Percentiles rank a stretch among this genome's conserved stretches.
Conservation (phyloP, 2,329 filamentous ascomycete genomes). For the Pleurostoma richardsiae region DNA sequence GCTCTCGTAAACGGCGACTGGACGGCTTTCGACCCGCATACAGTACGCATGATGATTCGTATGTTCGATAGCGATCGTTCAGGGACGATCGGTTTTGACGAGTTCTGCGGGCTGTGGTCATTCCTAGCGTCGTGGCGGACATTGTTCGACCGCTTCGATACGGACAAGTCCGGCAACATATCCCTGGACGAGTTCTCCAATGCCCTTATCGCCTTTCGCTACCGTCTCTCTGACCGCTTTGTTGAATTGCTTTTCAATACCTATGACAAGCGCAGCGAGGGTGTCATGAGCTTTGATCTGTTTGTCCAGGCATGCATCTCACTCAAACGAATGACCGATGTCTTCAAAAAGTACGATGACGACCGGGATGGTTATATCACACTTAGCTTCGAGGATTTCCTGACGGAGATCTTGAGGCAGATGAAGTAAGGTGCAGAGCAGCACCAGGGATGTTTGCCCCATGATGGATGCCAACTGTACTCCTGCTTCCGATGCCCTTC, state of each 20-base stretch:
- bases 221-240: constrained; percentile 80
- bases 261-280: constrained; percentile 72
- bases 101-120: constrained; percentile 95
- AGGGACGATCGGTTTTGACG: constrained; percentile 87
- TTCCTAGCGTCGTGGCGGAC: constrained; percentile 92
- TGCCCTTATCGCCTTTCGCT: constrained; percentile 88
- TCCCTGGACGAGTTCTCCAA: constrained; percentile 82
- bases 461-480: too few species aligned
- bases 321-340: constrained; percentile 97
- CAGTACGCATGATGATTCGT: constrained; percentile 97
- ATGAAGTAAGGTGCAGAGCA: constrained; percentile 35
- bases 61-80: constrained; percentile 96
- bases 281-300: constrained; percentile 83
- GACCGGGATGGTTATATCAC: constrained; percentile 93
- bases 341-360: constrained; percentile 98
- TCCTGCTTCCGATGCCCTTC: too few species aligned
- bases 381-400: constrained; percentile 75
- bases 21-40: constrained; percentile 86
- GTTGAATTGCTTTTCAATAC: constrained; percentile 80
- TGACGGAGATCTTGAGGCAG: constrained; percentile 63
- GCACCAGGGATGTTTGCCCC: too few species aligned
- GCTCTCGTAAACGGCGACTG: constrained; percentile 96
- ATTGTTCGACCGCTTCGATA: constrained; percentile 93
- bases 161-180: constrained; percentile 82
- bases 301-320: constrained; percentile 98